Base-by-base conservation (phyloP, 306 rosid species). In the Lithocarpus polystachyus region DNA sequence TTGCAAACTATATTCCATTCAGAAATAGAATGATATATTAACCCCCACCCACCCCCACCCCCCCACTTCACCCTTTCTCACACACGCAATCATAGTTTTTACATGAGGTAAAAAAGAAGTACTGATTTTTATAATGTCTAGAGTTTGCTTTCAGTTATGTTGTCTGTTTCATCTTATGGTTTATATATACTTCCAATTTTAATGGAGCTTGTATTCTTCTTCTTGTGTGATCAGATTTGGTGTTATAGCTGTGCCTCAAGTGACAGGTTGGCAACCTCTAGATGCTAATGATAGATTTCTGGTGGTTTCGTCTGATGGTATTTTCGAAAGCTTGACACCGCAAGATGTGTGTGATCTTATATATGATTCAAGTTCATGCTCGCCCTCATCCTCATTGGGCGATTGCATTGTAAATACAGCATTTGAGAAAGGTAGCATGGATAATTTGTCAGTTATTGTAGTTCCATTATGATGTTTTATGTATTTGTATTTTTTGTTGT, bases 301-400 rank as follows among this genome's bases (percentile, higher is more conserved):
- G 68, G 51, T 79, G 23, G 56, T 17, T 18, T 75, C 72, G 18
- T 52, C 74, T 76, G 20, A 37, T 11, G 74, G 74, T 22, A 23
- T 19, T 33, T 80, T 80, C 5, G 18, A 64, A 53, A 79, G 78
- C 68, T 72, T 72, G 65, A 73, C 74, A 17, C 17, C 68, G 19
- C 5, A 62, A 64, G 78, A 35, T 31, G 2, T 79, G 10, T 72
- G 74, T 64, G 13, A 17, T 22, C 56, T 33, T 57, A 51, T 61
- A 17, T 1, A 62, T 33, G 55, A 62, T 53, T 37, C 57, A 52
- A 29, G 9, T 53, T 5, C 61, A n/a, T 68, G 67, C 48, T 72
- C 56, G 14, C 26, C 31, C 73, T 72, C 33, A 15, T 22, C 78
- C 60, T 64, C 65, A 23, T n/a, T 20, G 73, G 33, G 48, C 15